Evolutionary conservation across 306 rosid species (phyloP).

Genomic region (Gastrolobium villosum): DNA sequence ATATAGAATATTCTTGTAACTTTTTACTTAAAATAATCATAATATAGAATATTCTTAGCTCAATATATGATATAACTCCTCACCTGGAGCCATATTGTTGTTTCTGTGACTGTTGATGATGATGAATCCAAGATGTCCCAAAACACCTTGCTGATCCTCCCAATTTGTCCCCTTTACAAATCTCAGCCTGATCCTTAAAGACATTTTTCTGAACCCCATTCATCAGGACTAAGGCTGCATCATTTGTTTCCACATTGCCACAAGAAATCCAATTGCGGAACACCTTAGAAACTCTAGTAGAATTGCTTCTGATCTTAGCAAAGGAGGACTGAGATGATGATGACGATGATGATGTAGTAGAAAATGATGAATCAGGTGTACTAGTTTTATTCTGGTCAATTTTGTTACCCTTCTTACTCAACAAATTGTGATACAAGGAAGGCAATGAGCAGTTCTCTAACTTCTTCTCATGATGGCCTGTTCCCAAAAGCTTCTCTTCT

Average conservation of each 20-base stretch:
- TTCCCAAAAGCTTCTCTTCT: conserved; percentile 48
- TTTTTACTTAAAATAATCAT: not conserved
- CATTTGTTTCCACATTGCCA: conserved; percentile 65
- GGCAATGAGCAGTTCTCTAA: conserved; percentile 45
- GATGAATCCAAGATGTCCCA: conserved; percentile 57
- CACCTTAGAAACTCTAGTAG: conserved; percentile 60
- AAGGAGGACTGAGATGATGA: conserved; percentile 51
- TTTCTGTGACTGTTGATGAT: conserved; percentile 25
- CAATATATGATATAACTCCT: conserved; percentile 25
- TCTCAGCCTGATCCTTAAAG: conserved; percentile 32
- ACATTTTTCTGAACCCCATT: conserved; percentile 33
- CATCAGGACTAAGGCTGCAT: conserved; percentile 52
- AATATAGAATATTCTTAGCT: not conserved
- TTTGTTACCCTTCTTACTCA: conserved; percentile 48
- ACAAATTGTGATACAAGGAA: conserved; percentile 54
- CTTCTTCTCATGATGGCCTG: conserved; percentile 18
- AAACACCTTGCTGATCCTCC: conserved; percentile 65
- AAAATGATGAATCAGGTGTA: conserved; percentile 51
- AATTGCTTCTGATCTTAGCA: conserved; percentile 61
- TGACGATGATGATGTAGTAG: conserved; percentile 51
- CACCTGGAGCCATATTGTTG: conserved; percentile 56
- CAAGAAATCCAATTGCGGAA: conserved; percentile 73
- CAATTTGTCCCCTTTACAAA: conserved; percentile 53
- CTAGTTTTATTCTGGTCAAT: conserved; percentile 45
- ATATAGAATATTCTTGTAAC: not conserved